These are phyloP conservation scores for Alopecurus myosuroides DNA, from an alignment of 176 grass and related monocot genomes.

Conservation along the genomic window DNA sequence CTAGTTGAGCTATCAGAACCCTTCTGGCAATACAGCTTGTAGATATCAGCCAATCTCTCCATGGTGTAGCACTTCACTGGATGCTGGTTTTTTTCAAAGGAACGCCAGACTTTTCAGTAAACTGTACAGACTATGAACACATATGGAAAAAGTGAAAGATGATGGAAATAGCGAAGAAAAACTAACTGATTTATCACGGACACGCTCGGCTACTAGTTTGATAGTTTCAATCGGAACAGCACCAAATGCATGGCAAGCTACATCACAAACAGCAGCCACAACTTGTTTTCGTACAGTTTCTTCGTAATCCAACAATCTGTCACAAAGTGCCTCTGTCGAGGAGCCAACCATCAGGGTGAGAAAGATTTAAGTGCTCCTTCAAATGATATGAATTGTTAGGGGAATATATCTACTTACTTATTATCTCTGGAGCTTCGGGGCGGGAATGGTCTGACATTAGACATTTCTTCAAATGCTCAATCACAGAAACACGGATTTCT, in stretches of 20 bases:
- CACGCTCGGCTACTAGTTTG: slow-evolving; percentile 79
- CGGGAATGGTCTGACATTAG: slow-evolving; percentile 73
- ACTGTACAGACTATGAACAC: slow-evolving; percentile 7
- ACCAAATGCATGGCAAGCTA: slow-evolving; percentile 67
- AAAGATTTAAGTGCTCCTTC: neutral
- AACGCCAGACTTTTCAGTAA: slow-evolving; percentile 22
- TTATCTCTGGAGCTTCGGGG: slow-evolving; percentile 83
- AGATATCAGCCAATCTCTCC: slow-evolving; percentile 92
- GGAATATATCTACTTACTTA: slow-evolving; percentile 43
- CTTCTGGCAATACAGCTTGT: slow-evolving; percentile 69
- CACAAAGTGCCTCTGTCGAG: slow-evolving; percentile 85
- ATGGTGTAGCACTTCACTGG: slow-evolving; percentile 88
- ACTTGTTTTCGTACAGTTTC: slow-evolving; percentile 92
- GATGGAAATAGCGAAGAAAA: slow-evolving; percentile 20
- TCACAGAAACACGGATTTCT: slow-evolving; percentile 86
- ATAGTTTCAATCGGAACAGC: slow-evolving; percentile 66
- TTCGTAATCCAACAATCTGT: slow-evolving; percentile 93
- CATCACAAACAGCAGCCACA: slow-evolving; percentile 84
- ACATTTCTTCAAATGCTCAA: slow-evolving; percentile 88
- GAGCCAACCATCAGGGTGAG: slow-evolving; percentile 33
- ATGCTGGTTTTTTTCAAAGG: slow-evolving; percentile 38
- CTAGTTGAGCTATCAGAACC: slow-evolving; percentile 48
- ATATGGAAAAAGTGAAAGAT: slow-evolving; percentile 14
- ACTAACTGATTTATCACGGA: slow-evolving; percentile 98
- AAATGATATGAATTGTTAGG: slow-evolving; percentile 4